Evolutionary conservation across 1,284 basidiomycete genomes (phyloP), one percentile per base, ranked within the genome.

Genomic region (Ganoderma lingzhi): DNA sequence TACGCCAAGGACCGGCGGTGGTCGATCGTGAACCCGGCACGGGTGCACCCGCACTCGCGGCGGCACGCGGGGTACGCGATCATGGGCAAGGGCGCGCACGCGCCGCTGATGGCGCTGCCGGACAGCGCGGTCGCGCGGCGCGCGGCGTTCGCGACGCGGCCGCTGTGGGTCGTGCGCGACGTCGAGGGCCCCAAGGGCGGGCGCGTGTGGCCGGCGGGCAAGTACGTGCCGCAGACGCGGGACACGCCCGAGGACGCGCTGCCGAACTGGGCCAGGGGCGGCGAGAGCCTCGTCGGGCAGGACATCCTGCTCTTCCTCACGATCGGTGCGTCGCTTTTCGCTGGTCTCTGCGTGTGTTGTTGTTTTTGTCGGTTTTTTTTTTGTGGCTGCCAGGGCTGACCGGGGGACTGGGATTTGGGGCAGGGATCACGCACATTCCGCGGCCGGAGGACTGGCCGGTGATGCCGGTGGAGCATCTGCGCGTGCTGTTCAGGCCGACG

Each of bases 391-490:
- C n/a, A n/a, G n/a, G 17, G 15, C 48, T 42, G 6, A 44, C 62
- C 8, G 4, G 35, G 35, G 1, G 4, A 8, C n/a, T n/a, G n/a
- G n/a, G n/a, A n/a, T n/a, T 42, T 62, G 35, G 23, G 2, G 37
- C 70, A 90, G 91, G 93, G 23, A 88, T 89, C 41, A 95, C 92
- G 0, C 94, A 96, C 77, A 90, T 96, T 69, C 92, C 94, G 10
- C 87, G 95, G 69, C 93, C 94, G 3, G 95, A 96, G 76, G 95
- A 96, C 78, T 96, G 93, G 91, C 94, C 94, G 59, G 93, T 95
- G 90, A 98, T 97, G 96, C 96, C 96, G 0, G 90, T 90, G 51
- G 96, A 97, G 76, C 87, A 91, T 67, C 73, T 96, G 56, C 89
- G 81, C 69, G 79, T 97, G 64, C 83, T 88, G n/a, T 89, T 98